Evolutionary conservation across 2,329 filamentous ascomycete genomes (phyloP), one percentile per base, ranked within the genome.

Genomic region (Xylariales sp.): DNA sequence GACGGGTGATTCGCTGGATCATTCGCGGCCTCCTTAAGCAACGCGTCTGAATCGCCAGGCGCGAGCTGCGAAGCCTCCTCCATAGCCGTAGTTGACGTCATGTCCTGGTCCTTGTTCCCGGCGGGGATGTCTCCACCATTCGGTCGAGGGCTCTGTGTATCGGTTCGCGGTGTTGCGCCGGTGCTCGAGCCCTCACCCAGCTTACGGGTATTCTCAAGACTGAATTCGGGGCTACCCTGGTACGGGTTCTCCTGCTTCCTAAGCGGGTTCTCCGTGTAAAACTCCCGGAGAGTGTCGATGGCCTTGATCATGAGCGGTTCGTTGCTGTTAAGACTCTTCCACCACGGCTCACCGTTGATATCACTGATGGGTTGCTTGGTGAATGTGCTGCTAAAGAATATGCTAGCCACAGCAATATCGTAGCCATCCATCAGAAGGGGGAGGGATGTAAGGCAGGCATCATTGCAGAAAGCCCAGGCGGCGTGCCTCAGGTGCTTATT

Each of bases 381-480:
- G 52, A 89, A 83, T 29, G 81, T 80, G 41, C 87, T 85, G 5
- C 87, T 88, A 43, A 91, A 93, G 63, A 94, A 96, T 18, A 98
- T 76, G 14, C 89, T 83, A 18, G 81, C 83, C 21, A 91, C 85
- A 13, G 91, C 89, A 37, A 97, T 86, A 27, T 88, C 87, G 28
- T 81, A 78, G 13, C 88, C 79, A 15, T 81, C 79, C 59, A 90
- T 85, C 20, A 94, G 72, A 4, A 98, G 74, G 42, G 90, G 94
- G 33, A 97, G 72, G 28, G 83, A 78, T 1, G 91, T 97, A 43
- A 91, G 78, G 47, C 82, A 86, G 15, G 85, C 85, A 62, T 98
- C 93, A 57, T 94, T 96, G 46, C 95, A 80, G 54, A 96, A 97
- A 1, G 88, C 85, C 89, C 93, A 97, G 1, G 88, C 85, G 0